Evolutionary conservation across 257 asterid species (phyloP), one percentile per base, ranked within the genome.

Genomic region (Verbascum thapsus): DNA sequence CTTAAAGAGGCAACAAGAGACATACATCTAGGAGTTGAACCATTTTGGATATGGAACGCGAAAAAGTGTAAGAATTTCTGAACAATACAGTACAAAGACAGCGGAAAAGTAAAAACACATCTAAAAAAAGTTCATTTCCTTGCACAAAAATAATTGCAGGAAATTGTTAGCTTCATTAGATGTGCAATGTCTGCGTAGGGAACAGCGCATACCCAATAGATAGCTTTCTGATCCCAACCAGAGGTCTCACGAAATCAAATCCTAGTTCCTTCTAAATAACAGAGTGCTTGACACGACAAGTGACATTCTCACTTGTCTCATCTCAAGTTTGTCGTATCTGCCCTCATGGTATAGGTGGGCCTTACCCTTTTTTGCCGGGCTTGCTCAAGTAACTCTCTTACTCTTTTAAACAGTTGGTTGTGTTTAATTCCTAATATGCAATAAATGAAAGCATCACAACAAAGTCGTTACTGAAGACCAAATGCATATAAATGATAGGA

Each of bases 211-310:
- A 41, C 15, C 37, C 18, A 3, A 34, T 53, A 52, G 53, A 53
- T 38, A 13, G 52, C 23, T 58, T 23, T 15, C 15, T 6, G 16
- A 35, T 52, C 41, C 13, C 43, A 53, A 42, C 34, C 53, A 48
- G 10, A 38, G 63, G 72, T 19, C 63, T 64, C 64, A 57, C 72
- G 61, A 37, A 60, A 17, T 35, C 30, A 50, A 40, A 51, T 20
- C 58, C 23, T 59, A 53, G 53, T 11, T 8, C 16, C 15, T 41
- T 58, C 18, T 60, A 54, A 62, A 74, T 22, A n/a, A 39, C 39
- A 44, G 42, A 49, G 19, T n/a, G n/a, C n/a, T n/a, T 19, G 10
- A 0, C 41, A 20, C 16, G 26, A 52, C 61, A 68, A 51, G 61
- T 30, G 0, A 53, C 10, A 17, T 58, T n/a, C n/a, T n/a, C n/a